Evolutionary conservation across 2,329 filamentous ascomycete genomes (phyloP), one percentile per base, ranked within the genome.

Genomic region (Sporothrix dimorphospora): DNA sequence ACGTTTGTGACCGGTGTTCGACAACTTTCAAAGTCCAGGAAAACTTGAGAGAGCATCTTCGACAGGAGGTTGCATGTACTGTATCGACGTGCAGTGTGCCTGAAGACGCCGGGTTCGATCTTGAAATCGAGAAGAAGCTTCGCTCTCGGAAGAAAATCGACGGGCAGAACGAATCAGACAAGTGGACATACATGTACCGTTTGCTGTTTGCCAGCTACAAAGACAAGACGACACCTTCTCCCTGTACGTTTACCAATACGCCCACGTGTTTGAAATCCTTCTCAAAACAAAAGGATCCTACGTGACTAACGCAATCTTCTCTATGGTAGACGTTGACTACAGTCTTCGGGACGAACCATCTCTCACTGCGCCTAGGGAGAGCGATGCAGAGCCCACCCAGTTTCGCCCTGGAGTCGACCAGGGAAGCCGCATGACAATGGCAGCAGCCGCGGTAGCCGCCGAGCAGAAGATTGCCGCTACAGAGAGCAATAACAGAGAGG

Each of bases 121-220:
- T 77, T 7, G 80, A 81, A 9, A 79, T 81, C 14, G 76, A 81
- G 38, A 78, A 79, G 70, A 77, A 74, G 3, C 73, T 83, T 4
- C 78, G 79, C 5, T 82, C 79, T 8, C 76, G 81, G 1, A 75
- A 79, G 75, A 76, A 80, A 77, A 70, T 77, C 70, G 72, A 76
- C n/a, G 63, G 76, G 74, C 68, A 75, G 19, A 77, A 73, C 0
- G 81, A 82, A 49, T 76, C 77, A 9, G 79, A 82, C 57, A 82
- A 81, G 63, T 83, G 82, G 82, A 74, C 73, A 5, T 78, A 81
- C 45, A 79, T 81, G 21, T 83, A 81, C 74, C 75, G 77, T 3
- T 74, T 82, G 0, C 75, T 83, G 0, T 83, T 83, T 45, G 80
- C 81, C 0, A 77, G 76, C 16, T 78, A 73, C 24, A 70, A 69